Base-by-base conservation (phyloP, 176 grass and related monocot genomes). In the Tillandsia leiboldiana region DNA sequence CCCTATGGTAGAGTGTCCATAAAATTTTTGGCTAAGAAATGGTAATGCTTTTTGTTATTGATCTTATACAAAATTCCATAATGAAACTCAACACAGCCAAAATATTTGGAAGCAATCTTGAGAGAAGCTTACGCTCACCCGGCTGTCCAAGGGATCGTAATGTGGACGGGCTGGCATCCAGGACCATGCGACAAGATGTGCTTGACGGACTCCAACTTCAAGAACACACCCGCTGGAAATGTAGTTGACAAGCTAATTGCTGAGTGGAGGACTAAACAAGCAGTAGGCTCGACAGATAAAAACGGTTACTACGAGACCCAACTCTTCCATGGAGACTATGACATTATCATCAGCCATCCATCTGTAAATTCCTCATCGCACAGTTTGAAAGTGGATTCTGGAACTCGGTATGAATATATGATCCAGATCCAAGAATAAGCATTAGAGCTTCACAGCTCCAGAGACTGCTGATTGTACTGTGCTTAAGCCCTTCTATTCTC, bases 91-190 rank as follows among this genome's bases (percentile, higher is more conserved):
- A 49, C 64, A 51, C 82, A 87, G 84, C 86, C 89, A 53, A 2
- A 59, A 1, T 47, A 83, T 68, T 83, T 97, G 50, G 94, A 97
- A 72, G 48, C 68, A 53, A 73, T 97, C 8, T 78, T 90, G 17
- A 68, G 94, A 75, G 94, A 97, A 73, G 94, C 74, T 53, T 97
- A 90, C 74, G 58, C 89, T 29, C 94, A 97, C 72, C 94, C 89
- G 23, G 86, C 82, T 2, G 94, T 97, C 57, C 68, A 90, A 61
- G 94, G 94, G 13, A 83, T 97, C 3, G 76, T 97, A 9, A 74
- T 92, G 7, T 92, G 89, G 94, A 48, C 73, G 49, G 89, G 83
- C 54, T 85, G 94, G 86, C 89, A 72, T 52, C 79, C 82, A 17
- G 29, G 76, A 12, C 74, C 84, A 0, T 97, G 94, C 53, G 83